phyloP scores from a whole-genome alignment of 371 early-diverging fungal species.

The Apophysomyces ossiformis region DNA sequence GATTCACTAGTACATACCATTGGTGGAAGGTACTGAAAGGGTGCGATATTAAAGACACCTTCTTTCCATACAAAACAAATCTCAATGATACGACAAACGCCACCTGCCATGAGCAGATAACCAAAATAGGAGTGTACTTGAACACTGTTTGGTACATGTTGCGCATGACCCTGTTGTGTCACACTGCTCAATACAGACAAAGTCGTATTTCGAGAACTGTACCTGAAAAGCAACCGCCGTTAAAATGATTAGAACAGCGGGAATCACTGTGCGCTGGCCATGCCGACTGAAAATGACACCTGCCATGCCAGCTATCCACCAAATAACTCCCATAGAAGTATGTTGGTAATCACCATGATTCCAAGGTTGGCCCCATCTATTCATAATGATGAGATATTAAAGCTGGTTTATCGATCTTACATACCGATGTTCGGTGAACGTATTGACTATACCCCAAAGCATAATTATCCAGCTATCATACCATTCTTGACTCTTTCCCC shows the following conservation, averaged over 20 bases:
- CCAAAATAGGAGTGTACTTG: slow-evolving; percentile 70
- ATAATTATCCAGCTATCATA: slow-evolving; percentile 71
- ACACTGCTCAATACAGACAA: background rate
- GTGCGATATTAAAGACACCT: slow-evolving; percentile 40
- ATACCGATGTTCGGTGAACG: slow-evolving; percentile 73
- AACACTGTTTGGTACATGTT: slow-evolving; percentile 62
- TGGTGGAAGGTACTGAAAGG: slow-evolving; percentile 55
- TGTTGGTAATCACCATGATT: slow-evolving; percentile 72
- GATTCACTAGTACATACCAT: slow-evolving; percentile 34
- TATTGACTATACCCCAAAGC: slow-evolving; percentile 72
- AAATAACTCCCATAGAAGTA: slow-evolving; percentile 71
- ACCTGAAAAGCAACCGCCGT: slow-evolving; percentile 65
- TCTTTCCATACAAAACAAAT: slow-evolving; percentile 60
- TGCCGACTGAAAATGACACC: slow-evolving; percentile 62
- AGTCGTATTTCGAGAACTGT: background rate
- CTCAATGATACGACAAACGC: slow-evolving; percentile 63
- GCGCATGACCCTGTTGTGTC: slow-evolving; percentile 52
- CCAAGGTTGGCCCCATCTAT: slow-evolving; percentile 62
- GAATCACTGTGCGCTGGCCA: slow-evolving; percentile 60
- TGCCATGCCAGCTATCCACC: slow-evolving; percentile 69
- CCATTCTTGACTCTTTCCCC: slow-evolving; percentile 70
- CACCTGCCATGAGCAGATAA: slow-evolving; percentile 63
- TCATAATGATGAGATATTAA: background rate
- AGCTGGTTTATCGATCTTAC: slow-evolving; percentile 1
- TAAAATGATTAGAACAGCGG: slow-evolving; percentile 62